These are phyloP conservation scores for Suillus weaverae DNA, from an alignment of 768 basidiomycete species.

Conservation along the genomic window DNA sequence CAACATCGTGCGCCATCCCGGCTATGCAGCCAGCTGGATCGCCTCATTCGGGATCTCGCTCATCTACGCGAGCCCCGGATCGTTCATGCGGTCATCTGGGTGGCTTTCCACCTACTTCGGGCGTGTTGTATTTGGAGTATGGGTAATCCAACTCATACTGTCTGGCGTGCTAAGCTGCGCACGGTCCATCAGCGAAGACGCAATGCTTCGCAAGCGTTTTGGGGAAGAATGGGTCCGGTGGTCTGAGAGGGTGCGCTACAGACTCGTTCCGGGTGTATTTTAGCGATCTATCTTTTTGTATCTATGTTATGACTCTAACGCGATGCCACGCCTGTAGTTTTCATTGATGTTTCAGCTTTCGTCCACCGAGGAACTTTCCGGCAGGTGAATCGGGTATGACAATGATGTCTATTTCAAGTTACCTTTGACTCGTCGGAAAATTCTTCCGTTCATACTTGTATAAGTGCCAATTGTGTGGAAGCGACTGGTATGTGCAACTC, in stretches of 20 bases:
- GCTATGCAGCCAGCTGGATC: slow-evolving; percentile 30
- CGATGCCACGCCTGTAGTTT: background rate
- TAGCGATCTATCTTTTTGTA: slow-evolving; percentile 4
- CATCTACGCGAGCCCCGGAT: slow-evolving; percentile 31
- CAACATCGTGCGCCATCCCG: slow-evolving; percentile 36
- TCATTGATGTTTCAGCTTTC: background rate
- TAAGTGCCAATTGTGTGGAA: background rate
- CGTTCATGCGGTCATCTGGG: slow-evolving; percentile 25
- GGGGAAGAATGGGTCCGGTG: slow-evolving; percentile 26
- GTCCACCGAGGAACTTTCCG: background rate
- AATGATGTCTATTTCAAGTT: background rate
- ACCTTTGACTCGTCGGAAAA: background rate
- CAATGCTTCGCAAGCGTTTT: slow-evolving; percentile 22
- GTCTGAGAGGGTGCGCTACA: slow-evolving; percentile 23
- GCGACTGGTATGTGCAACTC: background rate
- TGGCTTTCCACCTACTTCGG: slow-evolving; percentile 27
- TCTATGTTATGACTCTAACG: background rate
- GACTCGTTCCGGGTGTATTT: slow-evolving; percentile 29
- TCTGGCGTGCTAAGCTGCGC: slow-evolving; percentile 28
- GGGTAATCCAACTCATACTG: slow-evolving; percentile 29
- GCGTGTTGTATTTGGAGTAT: slow-evolving; percentile 22
- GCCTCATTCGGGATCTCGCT: slow-evolving; percentile 32
- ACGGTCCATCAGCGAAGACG: slow-evolving; percentile 29
- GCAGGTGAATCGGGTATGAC: background rate
- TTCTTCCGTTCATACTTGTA: background rate